Percentiles rank a stretch among this genome's conserved stretches.
Conservation (phyloP, 805 yeast genomes). For the Tetrapisispora namnaoensis region DNA sequence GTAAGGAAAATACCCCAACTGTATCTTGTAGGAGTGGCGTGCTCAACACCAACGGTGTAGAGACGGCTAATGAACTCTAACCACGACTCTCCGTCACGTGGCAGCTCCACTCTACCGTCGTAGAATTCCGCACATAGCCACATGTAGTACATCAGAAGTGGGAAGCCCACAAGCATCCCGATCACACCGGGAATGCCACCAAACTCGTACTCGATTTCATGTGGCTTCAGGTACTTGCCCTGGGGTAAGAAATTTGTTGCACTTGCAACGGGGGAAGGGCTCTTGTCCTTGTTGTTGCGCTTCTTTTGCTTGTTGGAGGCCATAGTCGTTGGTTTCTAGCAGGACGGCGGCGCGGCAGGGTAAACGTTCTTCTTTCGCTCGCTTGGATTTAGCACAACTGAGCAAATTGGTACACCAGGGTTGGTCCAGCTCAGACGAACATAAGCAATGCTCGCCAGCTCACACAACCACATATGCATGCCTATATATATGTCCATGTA, state of each 20-base stretch:
- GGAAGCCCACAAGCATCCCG: constrained; percentile 90
- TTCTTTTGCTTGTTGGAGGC: neutral
- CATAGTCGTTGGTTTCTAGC: too few species aligned
- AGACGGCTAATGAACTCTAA: constrained; percentile 37
- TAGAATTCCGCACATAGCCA: constrained; percentile 84
- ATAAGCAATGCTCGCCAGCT: too few species aligned
- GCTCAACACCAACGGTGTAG: constrained; percentile 36
- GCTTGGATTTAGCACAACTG: neutral
- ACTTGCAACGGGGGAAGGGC: neutral
- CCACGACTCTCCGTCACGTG: constrained; percentile 51
- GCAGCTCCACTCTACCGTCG: constrained; percentile 63
- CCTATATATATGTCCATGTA: too few species aligned
- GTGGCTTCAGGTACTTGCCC: constrained; percentile 35
- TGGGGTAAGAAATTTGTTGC: constrained; percentile 24
- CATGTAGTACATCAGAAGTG: constrained; percentile 90
- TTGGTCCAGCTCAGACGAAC: too few species aligned
- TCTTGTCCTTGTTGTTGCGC: neutral
- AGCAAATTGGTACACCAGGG: too few species aligned
- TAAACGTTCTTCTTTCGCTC: too few species aligned
- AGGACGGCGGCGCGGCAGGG: too few species aligned
- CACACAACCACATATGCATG: too few species aligned
- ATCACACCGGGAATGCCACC: constrained; percentile 88
- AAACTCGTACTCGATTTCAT: constrained; percentile 71
- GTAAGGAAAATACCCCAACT: constrained; percentile 65
- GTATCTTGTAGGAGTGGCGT: constrained; percentile 48